These are phyloP conservation scores for Cyclotella choctawhatcheeana DNA, from an alignment of 108 stramenopile species.

Conservation along the genomic window DNA sequence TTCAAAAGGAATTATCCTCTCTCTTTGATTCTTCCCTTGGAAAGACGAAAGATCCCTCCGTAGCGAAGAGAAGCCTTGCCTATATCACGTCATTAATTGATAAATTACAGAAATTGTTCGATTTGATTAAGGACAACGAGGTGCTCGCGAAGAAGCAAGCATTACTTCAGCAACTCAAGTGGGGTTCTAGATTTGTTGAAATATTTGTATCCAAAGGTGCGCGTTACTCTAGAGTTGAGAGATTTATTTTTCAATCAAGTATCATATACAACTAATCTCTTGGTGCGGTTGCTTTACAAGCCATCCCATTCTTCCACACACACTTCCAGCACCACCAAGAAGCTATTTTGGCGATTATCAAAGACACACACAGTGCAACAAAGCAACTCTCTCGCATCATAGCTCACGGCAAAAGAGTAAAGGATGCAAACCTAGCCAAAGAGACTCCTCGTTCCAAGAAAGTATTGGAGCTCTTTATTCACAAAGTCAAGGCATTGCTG, in stretches of 20 bases:
- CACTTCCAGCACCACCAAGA: slow-evolving; percentile 49
- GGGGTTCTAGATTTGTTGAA: slow-evolving; percentile 51
- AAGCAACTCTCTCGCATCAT: slow-evolving; percentile 44
- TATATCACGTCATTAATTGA: slow-evolving; percentile 18
- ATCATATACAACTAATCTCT: too few species aligned
- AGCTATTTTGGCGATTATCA: slow-evolving; percentile 37
- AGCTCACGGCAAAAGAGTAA: slow-evolving; percentile 54
- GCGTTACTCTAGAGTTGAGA: too few species aligned
- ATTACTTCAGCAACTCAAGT: slow-evolving; percentile 50
- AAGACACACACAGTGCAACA: slow-evolving; percentile 31
- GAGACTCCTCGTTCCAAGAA: slow-evolving; percentile 57
- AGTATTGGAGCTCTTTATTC: slow-evolving; percentile 51
- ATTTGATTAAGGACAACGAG: slow-evolving; percentile 34
- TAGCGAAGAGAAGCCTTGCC: slow-evolving; percentile 17
- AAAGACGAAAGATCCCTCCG: slow-evolving; percentile 38
- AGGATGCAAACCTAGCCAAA: slow-evolving; percentile 48
- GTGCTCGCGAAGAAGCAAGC: slow-evolving; percentile 45
- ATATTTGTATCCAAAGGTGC: slow-evolving; percentile 51
- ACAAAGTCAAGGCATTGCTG: slow-evolving; percentile 53
- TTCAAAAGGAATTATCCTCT: slow-evolving; percentile 35
- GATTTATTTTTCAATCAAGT: too few species aligned
- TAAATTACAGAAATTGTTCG: slow-evolving; percentile 27
- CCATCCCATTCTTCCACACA: slow-evolving; percentile 46
- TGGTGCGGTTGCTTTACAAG: too few species aligned
- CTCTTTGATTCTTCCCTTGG: slow-evolving; percentile 40